Conservation (phyloP, 2,329 filamentous ascomycete species). For the Macroventuria anomochaeta region DNA sequence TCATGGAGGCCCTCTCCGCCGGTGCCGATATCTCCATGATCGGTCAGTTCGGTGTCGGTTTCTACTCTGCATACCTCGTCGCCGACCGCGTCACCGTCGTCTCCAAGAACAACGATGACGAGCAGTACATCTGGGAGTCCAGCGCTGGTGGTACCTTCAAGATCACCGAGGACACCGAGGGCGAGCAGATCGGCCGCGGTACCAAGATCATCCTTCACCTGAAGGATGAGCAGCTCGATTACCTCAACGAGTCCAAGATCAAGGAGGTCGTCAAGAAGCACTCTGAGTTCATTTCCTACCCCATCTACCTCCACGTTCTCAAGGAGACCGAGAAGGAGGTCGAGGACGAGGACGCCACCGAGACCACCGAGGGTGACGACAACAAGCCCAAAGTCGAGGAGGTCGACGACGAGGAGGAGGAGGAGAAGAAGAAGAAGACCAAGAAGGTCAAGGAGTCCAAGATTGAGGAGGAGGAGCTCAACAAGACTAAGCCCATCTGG, state of each 20-base stretch:
- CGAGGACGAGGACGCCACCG: conserved; percentile 84
- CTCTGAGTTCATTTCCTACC: conserved; percentile 99
- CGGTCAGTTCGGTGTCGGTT: conserved; percentile 99
- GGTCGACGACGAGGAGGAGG: conserved; percentile 83
- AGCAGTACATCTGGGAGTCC: conserved; percentile 99
- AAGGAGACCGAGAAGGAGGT: conserved; percentile 99
- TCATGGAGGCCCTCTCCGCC: conserved; percentile 98
- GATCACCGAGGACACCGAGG: conserved; percentile 87
- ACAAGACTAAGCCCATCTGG: conserved; percentile 99
- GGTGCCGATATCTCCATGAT: conserved; percentile 99
- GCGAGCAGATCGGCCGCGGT: conserved; percentile 88
- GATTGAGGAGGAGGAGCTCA: conserved; percentile 99
- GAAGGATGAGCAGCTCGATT: conserved; percentile 99
- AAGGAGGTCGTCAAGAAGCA: conserved; percentile 99
- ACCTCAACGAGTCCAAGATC: conserved; percentile 98
- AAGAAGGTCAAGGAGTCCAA: conserved; percentile 99
- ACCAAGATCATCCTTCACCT: conserved; percentile 98
- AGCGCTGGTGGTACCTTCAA: conserved; percentile 97
- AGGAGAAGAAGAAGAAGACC: conserved; percentile 93
- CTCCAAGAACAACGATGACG: conserved; percentile 99
- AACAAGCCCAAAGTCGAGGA: conserved; percentile 98
- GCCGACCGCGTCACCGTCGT: conserved; percentile 94
- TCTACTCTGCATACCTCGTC: conserved; percentile 99
- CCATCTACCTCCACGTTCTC: conserved; percentile 98
- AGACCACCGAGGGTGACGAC: conserved; percentile 76